phyloP scores from a whole-genome alignment of 495 filamentous ascomycete species.

The Lindgomyces ingoldianus region DNA sequence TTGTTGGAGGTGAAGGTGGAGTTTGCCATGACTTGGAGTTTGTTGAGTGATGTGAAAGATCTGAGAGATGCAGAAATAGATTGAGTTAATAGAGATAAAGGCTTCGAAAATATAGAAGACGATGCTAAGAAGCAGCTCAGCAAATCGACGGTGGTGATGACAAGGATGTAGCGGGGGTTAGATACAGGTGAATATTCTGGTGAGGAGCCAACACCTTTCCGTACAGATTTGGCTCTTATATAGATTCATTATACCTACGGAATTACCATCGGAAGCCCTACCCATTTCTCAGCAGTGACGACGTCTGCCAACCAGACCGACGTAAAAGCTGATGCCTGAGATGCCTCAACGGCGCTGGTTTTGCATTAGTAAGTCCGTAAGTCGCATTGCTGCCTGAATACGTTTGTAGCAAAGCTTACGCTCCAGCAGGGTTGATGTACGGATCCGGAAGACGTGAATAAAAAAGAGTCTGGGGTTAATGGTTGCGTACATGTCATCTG shows the following conservation, averaged over 20 bases:
- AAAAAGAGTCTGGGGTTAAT: neutral
- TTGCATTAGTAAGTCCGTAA: neutral
- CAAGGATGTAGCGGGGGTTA: too few species aligned
- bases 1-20: neutral
- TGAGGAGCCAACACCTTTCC: neutral
- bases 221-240: neutral
- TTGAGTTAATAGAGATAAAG: too few species aligned
- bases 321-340: conserved; percentile 6
- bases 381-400: neutral
- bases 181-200: too few species aligned
- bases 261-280: neutral
- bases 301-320: neutral
- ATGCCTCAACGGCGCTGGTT: neutral
- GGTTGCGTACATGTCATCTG: neutral
- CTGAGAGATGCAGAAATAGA: neutral
- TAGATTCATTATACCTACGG: neutral
- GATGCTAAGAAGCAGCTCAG: too few species aligned
- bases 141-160: too few species aligned
- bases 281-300: neutral
- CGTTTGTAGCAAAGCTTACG: neutral
- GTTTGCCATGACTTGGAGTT: neutral
- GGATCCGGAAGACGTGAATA: neutral
- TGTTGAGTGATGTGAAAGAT: neutral
- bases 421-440: neutral
- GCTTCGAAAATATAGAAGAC: too few species aligned